These are phyloP conservation scores for Thuja plicata DNA, from an alignment of 83 land plant species.

Conservation along the genomic window DNA sequence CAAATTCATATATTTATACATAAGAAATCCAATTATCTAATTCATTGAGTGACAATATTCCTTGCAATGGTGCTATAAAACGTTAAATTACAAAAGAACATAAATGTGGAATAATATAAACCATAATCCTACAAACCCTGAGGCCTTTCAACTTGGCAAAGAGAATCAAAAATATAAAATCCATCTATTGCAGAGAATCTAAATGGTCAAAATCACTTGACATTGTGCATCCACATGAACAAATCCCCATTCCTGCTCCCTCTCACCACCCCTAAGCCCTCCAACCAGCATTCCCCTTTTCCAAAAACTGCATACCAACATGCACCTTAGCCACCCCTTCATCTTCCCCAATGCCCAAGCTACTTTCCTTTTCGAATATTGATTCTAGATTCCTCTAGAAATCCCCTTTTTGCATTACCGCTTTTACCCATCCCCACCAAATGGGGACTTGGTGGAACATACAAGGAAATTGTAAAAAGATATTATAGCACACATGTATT, in stretches of 20 bases:
- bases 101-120: background rate
- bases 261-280: no score
- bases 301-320: background rate
- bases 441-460: background rate
- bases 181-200: background rate
- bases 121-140: background rate
- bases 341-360: background rate
- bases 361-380: background rate
- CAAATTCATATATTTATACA: background rate
- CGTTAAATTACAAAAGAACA: background rate
- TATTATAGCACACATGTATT: background rate
- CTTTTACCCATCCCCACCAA: background rate
- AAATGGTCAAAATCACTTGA: background rate
- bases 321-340: background rate
- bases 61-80: background rate
- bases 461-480: background rate
- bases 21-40: background rate
- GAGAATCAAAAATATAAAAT: background rate
- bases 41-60: background rate
- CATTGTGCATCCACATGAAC: background rate
- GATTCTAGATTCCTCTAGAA: background rate
- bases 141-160: background rate
- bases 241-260: background rate
- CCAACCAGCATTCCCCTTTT: background rate
- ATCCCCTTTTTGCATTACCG: background rate